Base-by-base conservation (phyloP, 257 asterid species). In the Eucommia ulmoides region DNA sequence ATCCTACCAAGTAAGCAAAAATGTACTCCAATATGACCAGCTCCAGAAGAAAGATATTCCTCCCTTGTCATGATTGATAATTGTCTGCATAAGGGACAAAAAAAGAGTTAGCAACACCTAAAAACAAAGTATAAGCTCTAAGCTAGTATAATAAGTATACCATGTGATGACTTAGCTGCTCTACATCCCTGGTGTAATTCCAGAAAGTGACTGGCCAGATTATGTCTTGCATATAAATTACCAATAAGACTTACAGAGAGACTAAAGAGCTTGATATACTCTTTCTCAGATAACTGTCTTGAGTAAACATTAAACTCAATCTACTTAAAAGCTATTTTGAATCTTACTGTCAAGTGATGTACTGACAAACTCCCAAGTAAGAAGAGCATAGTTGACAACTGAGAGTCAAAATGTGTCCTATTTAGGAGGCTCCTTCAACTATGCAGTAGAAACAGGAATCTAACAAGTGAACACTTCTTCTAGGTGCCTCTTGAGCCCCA, bases 1-100 rank as follows among this genome's bases (percentile, higher is more conserved):
- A n/a, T n/a, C 67, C 41, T 71, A 83, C 94, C 94, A 83, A 41
- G 92, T 78, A 47, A 83, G 92, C 59, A 77, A 50, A 64, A 83
- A 83, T 15, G 94, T 75, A 59, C 92, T 83, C 94, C 94, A 83
- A 55, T 83, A 83, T 18, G 92, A 77, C 94, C 84, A 80, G 78
- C 79, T 75, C 94, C 92, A 83, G 56, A 78, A 75, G 75, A 83
- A 80, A 54, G 88, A 77, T 48, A 83, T 80, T 54, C 78, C 84
- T 50, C 66, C 60, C 47, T 48, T 73, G 33, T 77, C 73, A 54
- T 70, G 70, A 59, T 69, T 59, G 44, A 46, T 53, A 54, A 74
- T 54, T 26, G 94, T 67, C 94, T 82, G 73, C 60, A 55, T 15
- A 53, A 52, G 61, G 52, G 17, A 16, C 26, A 44, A 49, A 44